Base-by-base conservation (phyloP, 1,284 basidiomycete species). In the Mrakiaceae sp. region DNA sequence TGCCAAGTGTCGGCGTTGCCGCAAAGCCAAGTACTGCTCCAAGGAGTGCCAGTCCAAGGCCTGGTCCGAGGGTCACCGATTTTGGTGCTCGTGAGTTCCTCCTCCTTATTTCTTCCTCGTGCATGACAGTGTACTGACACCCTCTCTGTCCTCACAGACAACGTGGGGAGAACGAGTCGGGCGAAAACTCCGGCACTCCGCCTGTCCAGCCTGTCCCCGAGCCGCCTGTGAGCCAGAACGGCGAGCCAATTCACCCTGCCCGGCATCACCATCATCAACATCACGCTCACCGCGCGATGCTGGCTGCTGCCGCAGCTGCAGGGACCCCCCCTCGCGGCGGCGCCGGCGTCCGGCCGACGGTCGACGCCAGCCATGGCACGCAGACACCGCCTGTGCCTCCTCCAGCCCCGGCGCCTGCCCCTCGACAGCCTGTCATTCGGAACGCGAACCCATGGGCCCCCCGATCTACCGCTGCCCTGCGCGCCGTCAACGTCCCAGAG, bases 21-120 rank as follows among this genome's bases (percentile, higher is more conserved):
- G 94, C 70, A 98, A 98, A 77, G 95, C 95, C 9, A 98, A 98
- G 76, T 98, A 98, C 75, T 98, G 96, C 75, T 90, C 90, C 63
- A 98, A 98, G 77, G 89, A 93, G 70, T 98, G 96, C 75, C 95
- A 98, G 79, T 92, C 88, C 72, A 90, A 87, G 49, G 94, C 93
- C 2, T 98, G 94, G 96, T 88, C 88, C 69, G 92, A 94, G 72
- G 95, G 96, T 0, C 95, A 98, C 75, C 82, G 95, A 62, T 98
- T 65, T 54, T 65, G 64, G 64, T 65, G 64, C 59, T 65, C 64
- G 64, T 65, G 50, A 60, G 64, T 65, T 9, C 14, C n/a, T 8
- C 39, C 44, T 4, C 12, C 55, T 55, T 46, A 39, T n/a, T 40
- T 55, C 7, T 52, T 55, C 8, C 12, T 42, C 42, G 48, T 5